phyloP scores from a whole-genome alignment of 2,329 filamentous ascomycete genomes.

The Apiospora aurea region DNA sequence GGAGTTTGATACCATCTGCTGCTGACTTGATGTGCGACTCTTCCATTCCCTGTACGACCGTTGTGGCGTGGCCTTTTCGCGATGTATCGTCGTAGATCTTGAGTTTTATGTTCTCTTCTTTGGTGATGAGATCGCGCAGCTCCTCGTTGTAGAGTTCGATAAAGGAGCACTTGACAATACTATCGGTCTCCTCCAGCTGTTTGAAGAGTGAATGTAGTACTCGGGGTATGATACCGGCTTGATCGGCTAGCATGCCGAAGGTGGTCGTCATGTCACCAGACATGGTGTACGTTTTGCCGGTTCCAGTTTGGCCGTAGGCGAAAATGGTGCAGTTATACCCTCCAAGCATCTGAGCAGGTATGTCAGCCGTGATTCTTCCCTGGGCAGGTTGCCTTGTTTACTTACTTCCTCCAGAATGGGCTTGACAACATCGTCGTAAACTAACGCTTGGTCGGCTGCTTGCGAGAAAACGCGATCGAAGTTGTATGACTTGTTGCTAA shows the following conservation, averaged over 20 bases:
- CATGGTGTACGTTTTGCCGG: slow-evolving; percentile 99
- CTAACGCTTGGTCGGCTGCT: slow-evolving; percentile 89
- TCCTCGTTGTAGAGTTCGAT: slow-evolving; percentile 99
- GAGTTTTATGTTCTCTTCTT: slow-evolving; percentile 83
- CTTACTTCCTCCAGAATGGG: slow-evolving; percentile 91
- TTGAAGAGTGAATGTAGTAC: slow-evolving; percentile 87
- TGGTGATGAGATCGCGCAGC: slow-evolving; percentile 83
- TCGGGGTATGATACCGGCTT: slow-evolving; percentile 93
- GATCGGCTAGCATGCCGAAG: slow-evolving; percentile 84
- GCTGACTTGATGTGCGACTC: slow-evolving; percentile 91
- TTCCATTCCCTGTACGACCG: slow-evolving; percentile 96
- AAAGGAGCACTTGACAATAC: slow-evolving; percentile 95
- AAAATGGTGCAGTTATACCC: slow-evolving; percentile 99
- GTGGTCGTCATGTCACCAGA: slow-evolving; percentile 95
- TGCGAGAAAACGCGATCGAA: slow-evolving; percentile 98
- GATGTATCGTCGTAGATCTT: slow-evolving; percentile 95
- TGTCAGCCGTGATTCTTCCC: slow-evolving; percentile 3
- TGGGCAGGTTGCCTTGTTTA: slow-evolving; percentile 16
- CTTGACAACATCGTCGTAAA: slow-evolving; percentile 94
- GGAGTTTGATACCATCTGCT: slow-evolving; percentile 82
- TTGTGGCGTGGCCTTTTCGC: slow-evolving; percentile 83
- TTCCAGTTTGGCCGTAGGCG: slow-evolving; percentile 97
- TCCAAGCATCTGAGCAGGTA: slow-evolving; percentile 73
- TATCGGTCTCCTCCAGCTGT: slow-evolving; percentile 83
- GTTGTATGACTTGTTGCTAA: slow-evolving; percentile 95